Evolutionary conservation across 371 early-diverging fungal genomes (phyloP).

Genomic region (Rhizopus sp.): DNA sequence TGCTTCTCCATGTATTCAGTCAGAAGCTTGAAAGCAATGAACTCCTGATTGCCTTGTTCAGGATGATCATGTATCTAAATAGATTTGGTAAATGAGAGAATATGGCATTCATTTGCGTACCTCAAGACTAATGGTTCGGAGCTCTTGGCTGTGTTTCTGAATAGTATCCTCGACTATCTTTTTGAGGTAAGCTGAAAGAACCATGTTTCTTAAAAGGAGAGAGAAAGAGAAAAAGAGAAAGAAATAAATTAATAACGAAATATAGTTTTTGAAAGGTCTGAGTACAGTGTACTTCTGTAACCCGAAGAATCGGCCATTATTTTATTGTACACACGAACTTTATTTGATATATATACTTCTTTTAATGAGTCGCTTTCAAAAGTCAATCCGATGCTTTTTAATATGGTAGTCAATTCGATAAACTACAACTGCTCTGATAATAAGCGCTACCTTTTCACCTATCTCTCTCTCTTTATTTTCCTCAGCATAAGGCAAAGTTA

Average conservation of each 20-base stretch:
- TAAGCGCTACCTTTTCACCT: no score
- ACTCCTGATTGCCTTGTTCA: constrained; percentile 62
- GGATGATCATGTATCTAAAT: constrained; percentile 64
- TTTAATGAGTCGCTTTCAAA: no score
- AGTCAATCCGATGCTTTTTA: no score
- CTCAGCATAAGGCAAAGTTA: no score
- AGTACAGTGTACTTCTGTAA: not conserved
- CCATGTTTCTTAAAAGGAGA: not conserved
- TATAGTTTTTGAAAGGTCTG: not conserved
- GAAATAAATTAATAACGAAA: not conserved
- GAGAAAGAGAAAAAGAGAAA: constrained; percentile 1
- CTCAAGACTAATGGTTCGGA: constrained; percentile 54
- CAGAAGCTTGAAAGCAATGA: constrained; percentile 49
- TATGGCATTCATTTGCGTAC: constrained; percentile 18
- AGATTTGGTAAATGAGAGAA: not conserved
- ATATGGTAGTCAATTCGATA: no score
- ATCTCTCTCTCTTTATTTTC: no score
- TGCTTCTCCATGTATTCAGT: constrained; percentile 57
- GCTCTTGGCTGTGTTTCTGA: constrained; percentile 32
- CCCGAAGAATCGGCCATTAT: constrained; percentile 3
- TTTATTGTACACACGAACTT: not conserved
- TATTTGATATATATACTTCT: no score
- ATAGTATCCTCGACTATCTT: constrained; percentile 44
- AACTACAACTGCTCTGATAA: no score
- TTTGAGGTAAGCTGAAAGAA: constrained; percentile 12